Conservation (phyloP, 345 rosid genomes). For the Linum trigynum region DNA sequence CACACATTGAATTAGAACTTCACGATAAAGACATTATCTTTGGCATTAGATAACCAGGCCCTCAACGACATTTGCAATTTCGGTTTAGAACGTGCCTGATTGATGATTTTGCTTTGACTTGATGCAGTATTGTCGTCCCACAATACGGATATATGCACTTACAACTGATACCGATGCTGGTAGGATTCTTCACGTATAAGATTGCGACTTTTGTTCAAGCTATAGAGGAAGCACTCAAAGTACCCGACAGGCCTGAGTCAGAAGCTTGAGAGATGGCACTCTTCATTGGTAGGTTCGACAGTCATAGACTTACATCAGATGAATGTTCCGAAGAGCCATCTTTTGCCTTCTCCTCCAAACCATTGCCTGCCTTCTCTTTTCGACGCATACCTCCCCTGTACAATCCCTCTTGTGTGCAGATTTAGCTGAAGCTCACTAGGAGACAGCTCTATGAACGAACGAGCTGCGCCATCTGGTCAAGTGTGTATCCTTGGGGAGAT, state of each 20-base stretch:
- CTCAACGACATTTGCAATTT: background rate
- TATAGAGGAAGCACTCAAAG: slow-evolving; percentile 48
- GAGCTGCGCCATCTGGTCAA: no score
- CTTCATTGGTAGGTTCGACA: background rate
- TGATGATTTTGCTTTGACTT: slow-evolving; percentile 10
- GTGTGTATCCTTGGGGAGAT: background rate
- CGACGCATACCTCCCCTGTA: no score
- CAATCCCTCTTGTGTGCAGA: background rate
- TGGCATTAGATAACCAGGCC: background rate
- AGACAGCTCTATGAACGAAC: no score
- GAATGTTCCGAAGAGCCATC: no score
- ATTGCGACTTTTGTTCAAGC: slow-evolving; percentile 87
- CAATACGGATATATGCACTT: slow-evolving; percentile 67
- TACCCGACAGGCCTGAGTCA: background rate
- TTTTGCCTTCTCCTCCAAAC: no score
- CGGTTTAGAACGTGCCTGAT: background rate
- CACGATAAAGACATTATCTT: no score
- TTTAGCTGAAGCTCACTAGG: background rate
- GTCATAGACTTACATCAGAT: no score
- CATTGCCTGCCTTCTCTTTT: no score
- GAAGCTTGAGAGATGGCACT: background rate
- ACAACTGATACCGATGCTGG: slow-evolving; percentile 82
- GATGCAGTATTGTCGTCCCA: slow-evolving; percentile 72
- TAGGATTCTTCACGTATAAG: slow-evolving; percentile 91
- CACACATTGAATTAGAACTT: no score